Percentiles rank a stretch among this genome's conserved stretches.
These are phyloP conservation scores for Glarea lozoyensis DNA, from an alignment of 495 filamentous ascomycete species.

Conservation along the genomic window DNA sequence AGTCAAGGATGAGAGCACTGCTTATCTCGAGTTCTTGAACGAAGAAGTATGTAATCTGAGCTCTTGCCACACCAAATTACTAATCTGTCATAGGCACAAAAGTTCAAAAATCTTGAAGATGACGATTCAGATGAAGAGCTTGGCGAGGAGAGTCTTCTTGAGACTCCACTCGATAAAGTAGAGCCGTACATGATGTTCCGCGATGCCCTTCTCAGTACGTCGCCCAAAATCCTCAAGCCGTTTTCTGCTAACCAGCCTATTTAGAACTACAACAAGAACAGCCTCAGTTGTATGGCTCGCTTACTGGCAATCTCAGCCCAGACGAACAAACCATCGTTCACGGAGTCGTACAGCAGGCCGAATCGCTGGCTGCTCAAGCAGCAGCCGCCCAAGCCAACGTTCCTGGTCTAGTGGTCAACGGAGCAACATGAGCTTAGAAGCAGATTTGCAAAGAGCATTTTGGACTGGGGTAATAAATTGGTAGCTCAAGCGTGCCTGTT, in stretches of 20 bases:
- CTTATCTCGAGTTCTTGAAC: constrained; percentile 92
- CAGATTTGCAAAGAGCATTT: no score
- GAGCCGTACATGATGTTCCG: constrained; percentile 90
- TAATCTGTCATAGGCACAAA: constrained; percentile 56
- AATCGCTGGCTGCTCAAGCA: constrained; percentile 25
- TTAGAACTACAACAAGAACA: constrained; percentile 83
- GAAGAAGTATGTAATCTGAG: constrained; percentile 54
- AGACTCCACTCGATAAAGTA: constrained; percentile 88
- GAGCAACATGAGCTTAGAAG: constrained; percentile 13
- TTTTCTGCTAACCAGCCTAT: neutral
- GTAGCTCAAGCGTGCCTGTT: no score
- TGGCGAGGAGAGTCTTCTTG: constrained; percentile 85
- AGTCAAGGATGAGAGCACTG: constrained; percentile 77
- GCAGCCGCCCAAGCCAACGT: constrained; percentile 8
- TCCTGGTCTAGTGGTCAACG: constrained; percentile 10
- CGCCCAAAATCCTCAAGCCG: neutral
- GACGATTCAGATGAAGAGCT: constrained; percentile 76
- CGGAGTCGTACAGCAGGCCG: constrained; percentile 72
- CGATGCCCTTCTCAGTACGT: constrained; percentile 71
- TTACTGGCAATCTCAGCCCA: constrained; percentile 67
- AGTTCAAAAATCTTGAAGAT: constrained; percentile 58
- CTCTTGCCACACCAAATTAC: constrained; percentile 2
- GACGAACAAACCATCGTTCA: constrained; percentile 80
- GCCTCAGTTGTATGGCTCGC: constrained; percentile 73
- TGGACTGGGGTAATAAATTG: no score